Evolutionary conservation across 2,329 filamentous ascomycete species (phyloP).

Genomic region (Alternaria tenuissima): DNA sequence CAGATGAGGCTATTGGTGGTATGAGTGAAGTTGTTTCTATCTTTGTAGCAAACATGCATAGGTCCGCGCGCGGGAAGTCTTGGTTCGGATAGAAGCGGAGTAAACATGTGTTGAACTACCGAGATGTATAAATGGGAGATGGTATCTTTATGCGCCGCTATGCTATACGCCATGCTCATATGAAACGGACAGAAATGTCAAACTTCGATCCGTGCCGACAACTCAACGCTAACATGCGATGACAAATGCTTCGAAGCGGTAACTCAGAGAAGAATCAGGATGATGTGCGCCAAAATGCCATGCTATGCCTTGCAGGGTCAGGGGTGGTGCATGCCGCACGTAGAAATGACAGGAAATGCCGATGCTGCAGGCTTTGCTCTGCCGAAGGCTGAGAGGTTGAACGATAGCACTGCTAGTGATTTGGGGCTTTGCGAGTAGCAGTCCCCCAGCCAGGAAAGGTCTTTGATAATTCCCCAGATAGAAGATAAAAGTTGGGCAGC

Average conservation of each 20-base stretch:
- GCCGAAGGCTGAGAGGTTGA: not conserved
- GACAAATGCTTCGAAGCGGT: not conserved
- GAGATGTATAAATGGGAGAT: not conserved
- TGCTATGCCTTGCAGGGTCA: not conserved
- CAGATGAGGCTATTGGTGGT: not conserved
- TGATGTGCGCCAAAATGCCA: not conserved
- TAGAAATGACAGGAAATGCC: not conserved
- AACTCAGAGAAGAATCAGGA: not conserved
- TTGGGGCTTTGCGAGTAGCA: not conserved
- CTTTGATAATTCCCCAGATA: not conserved
- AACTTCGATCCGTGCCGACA: not conserved
- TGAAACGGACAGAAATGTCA: not conserved
- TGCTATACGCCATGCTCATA: not conserved
- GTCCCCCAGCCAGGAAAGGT: not conserved
- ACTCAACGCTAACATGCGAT: not conserved
- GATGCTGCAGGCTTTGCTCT: not conserved
- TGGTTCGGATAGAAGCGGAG: not conserved
- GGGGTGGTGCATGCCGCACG: not conserved
- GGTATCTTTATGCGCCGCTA: conserved; percentile 4
- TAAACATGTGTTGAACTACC: not conserved
- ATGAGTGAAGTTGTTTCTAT: not conserved
- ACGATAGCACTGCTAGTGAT: not conserved
- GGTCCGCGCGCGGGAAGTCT: not conserved
- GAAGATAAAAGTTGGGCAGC: not conserved
- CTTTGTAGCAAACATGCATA: not conserved